Base-by-base conservation (phyloP, 2,329 filamentous ascomycete species). In the Boeremia exigua region DNA sequence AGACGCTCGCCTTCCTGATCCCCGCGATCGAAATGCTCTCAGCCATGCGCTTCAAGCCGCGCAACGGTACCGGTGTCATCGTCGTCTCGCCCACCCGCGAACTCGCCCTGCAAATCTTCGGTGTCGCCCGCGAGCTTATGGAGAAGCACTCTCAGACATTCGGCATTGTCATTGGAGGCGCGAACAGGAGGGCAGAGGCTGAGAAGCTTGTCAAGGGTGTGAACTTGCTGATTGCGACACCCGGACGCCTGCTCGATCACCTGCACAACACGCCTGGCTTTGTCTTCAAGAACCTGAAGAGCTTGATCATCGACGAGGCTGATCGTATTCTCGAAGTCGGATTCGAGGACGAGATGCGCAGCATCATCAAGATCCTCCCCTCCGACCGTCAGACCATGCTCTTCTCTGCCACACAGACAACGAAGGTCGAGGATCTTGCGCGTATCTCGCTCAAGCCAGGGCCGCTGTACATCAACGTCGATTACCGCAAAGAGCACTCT, bases 361-460 rank as follows among this genome's bases (percentile, higher is more conserved):
- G 96, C 75, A 96, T 99, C 66, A 88, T 98, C 77, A 96, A 96
- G 82, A 95, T 98, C 51, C 80, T 98, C 15, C 72, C 93, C 42
- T 89, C 89, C 65, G 88, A 96, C 54, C 87, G 95, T 57, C 94
- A 98, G 78, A 97, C 93, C 0, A 95, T 96, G 88, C 85, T 99
- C n/a, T 99, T 99, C 82, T 97, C 92, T 12, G 95, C 95, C 12
- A 99, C 95, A 4, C 95, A 98, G 77, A 99, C 95, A 3, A 98
- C 94, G 52, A 98, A 99, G 79, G 95, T 99, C 65, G 94, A 98
- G 78, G 95, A 99, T 77, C 83, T 99, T 50, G 95, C 95, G 1
- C 85, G 95, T 61, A 96, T 99, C 72, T 99, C 95, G 4, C 83
- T 99, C 43, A 87, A 92, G 32, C 89, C 92, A 0, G 93, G 94